Evolutionary conservation across 2,329 filamentous ascomycete species (phyloP), one percentile per base, ranked within the genome.

Genomic region (Trichophyton equinum): DNA sequence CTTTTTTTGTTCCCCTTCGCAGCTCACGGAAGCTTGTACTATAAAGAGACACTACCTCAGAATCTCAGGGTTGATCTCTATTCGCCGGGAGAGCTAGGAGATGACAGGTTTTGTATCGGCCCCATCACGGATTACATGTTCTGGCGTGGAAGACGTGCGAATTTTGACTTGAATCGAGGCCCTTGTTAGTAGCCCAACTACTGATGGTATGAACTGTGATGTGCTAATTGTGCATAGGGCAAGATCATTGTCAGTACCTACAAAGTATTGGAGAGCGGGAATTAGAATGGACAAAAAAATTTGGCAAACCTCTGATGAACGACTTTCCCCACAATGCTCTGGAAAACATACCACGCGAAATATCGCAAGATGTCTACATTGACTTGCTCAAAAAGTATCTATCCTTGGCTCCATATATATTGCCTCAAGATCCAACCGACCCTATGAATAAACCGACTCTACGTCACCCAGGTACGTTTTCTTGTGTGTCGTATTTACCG

Each of bases 1-100:
- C 42, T 63, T 27, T 60, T 60, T 51, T 53, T 40, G 25, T n/a
- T 64, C 15, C 58, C 62, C 4, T 64, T 64, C 18, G 11, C 40
- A 53, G 18, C 60, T 13, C 53, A 49, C 27, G 62, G 62, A 25
- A 64, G 62, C 56, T 27, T 64, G 7, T 64, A 62, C 38, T 64
- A 60, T 49, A 61, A 44, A 33, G 15, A 30, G n/a, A 25, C 62
- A 30, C 1, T 66, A 20, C 64, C 62, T 4, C 47, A 30, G 27
- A 47, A 66, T 58, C 36, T 68, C 15, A 64, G 66, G 58, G 58
- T 59, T 8, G 36, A 7, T 40, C 44, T 69, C 15, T 68, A 69
- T 64, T 2, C 33, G 2, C 18, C 25, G 18, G 13, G 40, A 25
- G 62, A 58, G 8, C 60, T 64, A n/a, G 55, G 61, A 11, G 61